Base-by-base conservation (phyloP, 371 early-diverging fungal genomes). In the Mortierella sp. region DNA sequence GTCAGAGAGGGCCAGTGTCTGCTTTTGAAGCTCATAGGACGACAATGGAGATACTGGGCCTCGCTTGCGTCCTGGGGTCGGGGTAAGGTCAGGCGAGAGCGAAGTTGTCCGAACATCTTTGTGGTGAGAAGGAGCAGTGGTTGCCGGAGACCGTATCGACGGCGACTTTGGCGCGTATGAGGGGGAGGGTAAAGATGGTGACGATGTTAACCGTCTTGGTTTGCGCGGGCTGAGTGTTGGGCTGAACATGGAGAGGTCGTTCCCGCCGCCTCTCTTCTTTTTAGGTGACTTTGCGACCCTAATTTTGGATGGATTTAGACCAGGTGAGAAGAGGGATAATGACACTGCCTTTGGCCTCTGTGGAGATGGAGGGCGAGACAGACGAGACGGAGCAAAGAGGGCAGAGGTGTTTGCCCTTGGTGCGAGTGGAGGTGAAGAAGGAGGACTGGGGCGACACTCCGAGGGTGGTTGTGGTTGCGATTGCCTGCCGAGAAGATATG, bases 161-260 rank as follows among this genome's bases (percentile, higher is more conserved):
- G 74, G 24, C 7, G 74, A 56, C 48, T n/a, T 58, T 63, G 75
- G 58, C 7, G 65, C 18, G 14, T 11, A 27, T 0, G 72, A 21
- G 46, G 24, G 35, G 35, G 77, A 43, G 24, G 44, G 41, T 12
- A 75, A 63, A 38, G 35, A 10, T 48, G 44, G 29, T 8, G 24
- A 18, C 24, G 68, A 21, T n/a, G 24, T 51, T 7, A 38, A n/a
- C 63, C 77, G 77, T 48, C 78, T 84, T 29, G 60, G 43, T 55
- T 84, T 81, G 65, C 83, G 83, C n/a, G 83, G 83, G 46, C 80
- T 83, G 71, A 84, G 78, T 7, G 81, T 81, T 12, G 84, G 84
- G 46, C 84, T 84, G 65, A 84, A 84, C 72, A 84, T 58, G 63
- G 73, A 75, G 18, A 70, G 75, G 27, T 71, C 84, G 29, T 38